Evolutionary conservation across 257 asterid genomes (phyloP).

Genomic region (Haberlea rhodopensis): DNA sequence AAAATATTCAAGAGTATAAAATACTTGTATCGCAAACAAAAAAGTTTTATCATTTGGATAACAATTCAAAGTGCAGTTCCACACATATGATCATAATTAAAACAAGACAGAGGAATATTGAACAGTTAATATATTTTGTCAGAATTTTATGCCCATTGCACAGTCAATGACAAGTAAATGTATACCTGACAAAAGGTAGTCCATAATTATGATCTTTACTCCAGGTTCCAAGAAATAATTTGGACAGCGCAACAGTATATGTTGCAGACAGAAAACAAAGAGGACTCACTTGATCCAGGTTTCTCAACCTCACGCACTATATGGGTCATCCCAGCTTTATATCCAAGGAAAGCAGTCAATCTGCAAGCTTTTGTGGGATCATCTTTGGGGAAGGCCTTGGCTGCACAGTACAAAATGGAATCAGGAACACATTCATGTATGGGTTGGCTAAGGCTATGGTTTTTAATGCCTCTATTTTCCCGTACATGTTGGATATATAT

Average conservation of each 20-base stretch:
- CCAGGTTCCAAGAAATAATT: not conserved
- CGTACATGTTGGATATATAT: too few species aligned
- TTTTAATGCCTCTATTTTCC: too few species aligned
- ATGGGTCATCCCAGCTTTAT: conserved; percentile 93
- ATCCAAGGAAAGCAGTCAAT: conserved; percentile 75
- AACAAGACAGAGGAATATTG: too few species aligned
- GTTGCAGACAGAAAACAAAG: not conserved
- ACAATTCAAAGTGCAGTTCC: not conserved
- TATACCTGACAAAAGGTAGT: not conserved
- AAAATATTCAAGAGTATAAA: not conserved
- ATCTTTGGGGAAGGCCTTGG: conserved; percentile 82
- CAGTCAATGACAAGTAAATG: too few species aligned
- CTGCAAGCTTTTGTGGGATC: conserved; percentile 58
- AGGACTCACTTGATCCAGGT: conserved; percentile 80
- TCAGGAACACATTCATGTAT: too few species aligned
- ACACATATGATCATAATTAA: too few species aligned
- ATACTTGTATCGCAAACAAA: not conserved
- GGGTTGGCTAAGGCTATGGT: too few species aligned
- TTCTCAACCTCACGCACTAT: conserved; percentile 84
- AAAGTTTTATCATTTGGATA: not conserved
- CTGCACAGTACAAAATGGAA: conserved; percentile 34
- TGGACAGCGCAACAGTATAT: not conserved
- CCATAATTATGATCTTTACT: not conserved
- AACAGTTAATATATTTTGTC: too few species aligned
- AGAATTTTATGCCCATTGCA: too few species aligned